These are phyloP conservation scores for Earliella scabrosa DNA, from an alignment of 1,284 basidiomycete species.

Conservation along the genomic window DNA sequence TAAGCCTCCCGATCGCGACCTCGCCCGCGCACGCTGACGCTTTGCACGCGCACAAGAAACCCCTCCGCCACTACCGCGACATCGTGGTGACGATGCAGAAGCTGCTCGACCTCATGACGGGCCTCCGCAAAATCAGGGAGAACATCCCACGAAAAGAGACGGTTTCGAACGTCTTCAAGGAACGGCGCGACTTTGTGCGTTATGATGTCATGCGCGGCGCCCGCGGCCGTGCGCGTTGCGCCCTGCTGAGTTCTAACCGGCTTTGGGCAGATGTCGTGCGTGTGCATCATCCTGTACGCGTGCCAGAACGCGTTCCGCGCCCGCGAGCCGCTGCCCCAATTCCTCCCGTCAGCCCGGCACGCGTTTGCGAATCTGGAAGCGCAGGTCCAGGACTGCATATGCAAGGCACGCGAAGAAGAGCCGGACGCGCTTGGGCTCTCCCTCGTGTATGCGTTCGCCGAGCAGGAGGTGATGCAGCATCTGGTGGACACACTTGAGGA, in stretches of 20 bases:
- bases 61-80: conserved; percentile 48
- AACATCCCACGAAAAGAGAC: conserved; percentile 52
- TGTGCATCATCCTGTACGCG: conserved; percentile 53
- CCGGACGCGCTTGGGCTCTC: conserved; percentile 41
- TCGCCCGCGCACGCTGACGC: not conserved
- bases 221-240: no score
- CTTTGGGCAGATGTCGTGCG: conserved; percentile 44
- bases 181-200: conserved; percentile 49
- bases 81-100: conserved; percentile 45
- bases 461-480: conserved; percentile 47
- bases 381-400: conserved; percentile 43
- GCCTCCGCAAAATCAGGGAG: conserved; percentile 51
- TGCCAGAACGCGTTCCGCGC: conserved; percentile 54
- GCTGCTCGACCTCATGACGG: conserved; percentile 49
- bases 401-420: conserved; percentile 35
- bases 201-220: not conserved
- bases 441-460: conserved; percentile 49
- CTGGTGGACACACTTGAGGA: conserved; percentile 49
- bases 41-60: conserved; percentile 42
- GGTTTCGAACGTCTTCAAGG: conserved; percentile 44
- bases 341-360: conserved; percentile 50
- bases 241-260: no score
- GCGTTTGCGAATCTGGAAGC: conserved; percentile 43
- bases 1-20: no score
- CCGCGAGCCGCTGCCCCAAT: conserved; percentile 53